phyloP scores from a whole-genome alignment of 495 filamentous ascomycete genomes.

The Neurospora sp. region DNA sequence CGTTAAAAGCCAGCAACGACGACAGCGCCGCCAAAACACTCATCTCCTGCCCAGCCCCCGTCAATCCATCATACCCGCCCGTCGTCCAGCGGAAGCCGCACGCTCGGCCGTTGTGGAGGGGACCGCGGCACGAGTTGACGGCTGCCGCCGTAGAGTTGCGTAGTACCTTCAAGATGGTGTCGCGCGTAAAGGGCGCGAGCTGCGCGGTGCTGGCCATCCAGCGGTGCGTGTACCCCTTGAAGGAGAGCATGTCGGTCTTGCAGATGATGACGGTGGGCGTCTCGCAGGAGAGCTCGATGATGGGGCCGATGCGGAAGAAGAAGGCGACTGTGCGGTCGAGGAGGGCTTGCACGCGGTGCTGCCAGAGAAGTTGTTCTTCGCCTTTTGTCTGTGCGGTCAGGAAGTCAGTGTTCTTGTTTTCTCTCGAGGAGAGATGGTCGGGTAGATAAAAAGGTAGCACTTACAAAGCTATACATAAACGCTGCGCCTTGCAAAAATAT shows the following conservation, averaged over 20 bases:
- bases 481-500: constrained; percentile 59
- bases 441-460: no score
- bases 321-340: constrained; percentile 47
- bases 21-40: constrained; percentile 40
- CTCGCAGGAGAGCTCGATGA: constrained; percentile 59
- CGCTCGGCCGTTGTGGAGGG: constrained; percentile 27
- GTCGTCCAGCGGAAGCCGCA: constrained; percentile 46
- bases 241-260: constrained; percentile 60
- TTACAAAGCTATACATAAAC: constrained; percentile 60
- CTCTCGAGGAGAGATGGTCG: no score
- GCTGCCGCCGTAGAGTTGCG: constrained; percentile 51
- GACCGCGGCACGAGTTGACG: constrained; percentile 53
- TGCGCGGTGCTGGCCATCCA: constrained; percentile 62
- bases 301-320: constrained; percentile 43
- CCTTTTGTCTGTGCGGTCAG: not conserved
- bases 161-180: constrained; percentile 46
- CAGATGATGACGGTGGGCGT: constrained; percentile 40
- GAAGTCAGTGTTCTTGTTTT: no score
- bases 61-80: constrained; percentile 5
- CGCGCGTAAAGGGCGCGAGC: constrained; percentile 52
- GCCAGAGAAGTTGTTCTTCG: constrained; percentile 31
- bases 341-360: constrained; percentile 44
- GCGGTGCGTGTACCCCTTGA: constrained; percentile 66
- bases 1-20: constrained; percentile 30
- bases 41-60: constrained; percentile 49